These are phyloP conservation scores for Boletus vinaceobasis DNA, from an alignment of 768 basidiomycete genomes.

Conservation along the genomic window DNA sequence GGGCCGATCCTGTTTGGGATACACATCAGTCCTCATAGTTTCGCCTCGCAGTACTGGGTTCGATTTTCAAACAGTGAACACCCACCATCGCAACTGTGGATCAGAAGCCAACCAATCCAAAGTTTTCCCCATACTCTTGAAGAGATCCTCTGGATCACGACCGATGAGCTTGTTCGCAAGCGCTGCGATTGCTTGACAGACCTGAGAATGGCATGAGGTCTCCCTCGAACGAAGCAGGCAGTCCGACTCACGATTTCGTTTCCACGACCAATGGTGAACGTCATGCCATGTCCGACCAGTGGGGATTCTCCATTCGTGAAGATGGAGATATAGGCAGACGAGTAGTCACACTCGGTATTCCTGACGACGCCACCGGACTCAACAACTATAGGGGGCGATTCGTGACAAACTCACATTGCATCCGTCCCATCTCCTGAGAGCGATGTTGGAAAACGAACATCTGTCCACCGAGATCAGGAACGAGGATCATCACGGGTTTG, in stretches of 20 bases:
- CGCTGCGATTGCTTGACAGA: constrained; percentile 76
- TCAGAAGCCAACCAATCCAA: constrained; percentile 88
- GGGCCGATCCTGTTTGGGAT: constrained; percentile 72
- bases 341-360: constrained; percentile 97
- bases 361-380: constrained; percentile 34
- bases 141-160: constrained; percentile 76
- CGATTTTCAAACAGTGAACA: neutral
- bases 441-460: constrained; percentile 91
- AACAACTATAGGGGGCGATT: neutral
- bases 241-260: constrained; percentile 74
- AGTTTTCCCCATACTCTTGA: constrained; percentile 85
- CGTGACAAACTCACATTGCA: constrained; percentile 61
- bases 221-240: neutral
- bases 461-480: constrained; percentile 35
- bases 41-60: neutral
- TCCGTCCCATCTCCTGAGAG: constrained; percentile 90
- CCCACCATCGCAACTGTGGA: constrained; percentile 84
- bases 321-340: constrained; percentile 85
- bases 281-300: constrained; percentile 89
- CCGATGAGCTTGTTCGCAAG: constrained; percentile 82
- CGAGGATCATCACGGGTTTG: neutral
- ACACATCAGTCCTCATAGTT: neutral
- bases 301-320: constrained; percentile 59
- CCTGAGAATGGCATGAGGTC: constrained; percentile 38
- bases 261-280: constrained; percentile 91